Conservation (phyloP, 441 rosid species). For the Erodium texanum region DNA sequence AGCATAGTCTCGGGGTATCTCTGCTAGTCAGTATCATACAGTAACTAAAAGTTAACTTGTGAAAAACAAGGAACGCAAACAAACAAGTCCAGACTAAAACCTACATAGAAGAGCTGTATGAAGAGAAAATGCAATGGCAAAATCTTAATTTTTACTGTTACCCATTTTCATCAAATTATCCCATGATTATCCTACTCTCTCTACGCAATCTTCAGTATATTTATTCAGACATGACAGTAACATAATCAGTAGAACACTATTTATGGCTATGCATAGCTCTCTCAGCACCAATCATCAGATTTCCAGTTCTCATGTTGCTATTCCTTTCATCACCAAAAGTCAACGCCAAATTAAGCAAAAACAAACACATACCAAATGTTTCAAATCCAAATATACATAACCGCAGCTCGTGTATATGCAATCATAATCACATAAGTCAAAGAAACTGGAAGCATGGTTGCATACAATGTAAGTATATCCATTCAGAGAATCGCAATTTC, state of each 20-base stretch:
- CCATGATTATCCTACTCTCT: not conserved
- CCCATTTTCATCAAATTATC: not conserved
- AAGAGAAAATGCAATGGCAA: too few relatives aligned
- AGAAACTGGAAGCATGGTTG: not conserved
- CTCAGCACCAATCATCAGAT: not conserved
- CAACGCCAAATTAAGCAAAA: not conserved
- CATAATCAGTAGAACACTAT: too few relatives aligned
- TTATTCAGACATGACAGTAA: too few relatives aligned
- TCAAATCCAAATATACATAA: not conserved
- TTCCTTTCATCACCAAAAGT: not conserved
- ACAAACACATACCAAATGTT: not conserved
- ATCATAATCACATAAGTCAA: too few relatives aligned
- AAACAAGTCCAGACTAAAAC: too few relatives aligned
- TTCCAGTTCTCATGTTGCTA: not conserved
- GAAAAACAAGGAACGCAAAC: too few relatives aligned
- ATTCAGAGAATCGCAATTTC: constrained; percentile 2
- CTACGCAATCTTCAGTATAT: not conserved
- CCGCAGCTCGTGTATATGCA: not conserved
- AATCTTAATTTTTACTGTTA: too few relatives aligned
- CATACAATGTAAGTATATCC: not conserved
- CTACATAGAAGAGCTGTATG: too few relatives aligned
- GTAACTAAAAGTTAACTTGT: not conserved
- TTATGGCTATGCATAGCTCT: too few relatives aligned
- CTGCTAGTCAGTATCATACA: not conserved
- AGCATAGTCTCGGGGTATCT: not conserved